Evolutionary conservation across 306 rosid species (phyloP), one percentile per base, ranked within the genome.

Genomic region (Cajanus cajan): DNA sequence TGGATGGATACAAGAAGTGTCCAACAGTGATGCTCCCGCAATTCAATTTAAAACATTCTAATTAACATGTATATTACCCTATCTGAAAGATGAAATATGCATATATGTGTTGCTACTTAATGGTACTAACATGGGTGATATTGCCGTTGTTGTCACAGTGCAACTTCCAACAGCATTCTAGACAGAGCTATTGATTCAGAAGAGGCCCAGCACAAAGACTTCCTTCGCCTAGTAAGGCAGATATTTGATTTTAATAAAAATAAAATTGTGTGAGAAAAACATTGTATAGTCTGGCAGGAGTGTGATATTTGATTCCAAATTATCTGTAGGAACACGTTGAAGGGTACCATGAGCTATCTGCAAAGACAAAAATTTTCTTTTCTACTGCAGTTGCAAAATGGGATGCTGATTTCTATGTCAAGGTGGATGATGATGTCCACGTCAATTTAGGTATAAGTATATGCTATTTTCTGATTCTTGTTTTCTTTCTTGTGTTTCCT

Each of bases 171-270:
- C 84, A 95, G 99, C 86, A 95, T 95, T 80, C 87, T 95, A 75
- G 99, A 95, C 84, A 91, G 98, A 73, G 99, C 99, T 65, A 95
- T 95, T 82, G 99, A 95, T 83, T 91, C 96, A 39, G 99, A 95
- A 88, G 98, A 95, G 55, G 79, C 90, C 8, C 93, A 85, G 76
- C 99, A 95, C 70, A 86, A 90, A 19, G 89, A 85, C 74, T 85
- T 85, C 80, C 89, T 85, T 71, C 89, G 86, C 40, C 78, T 86
- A 77, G 89, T 86, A 83, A 80, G 83, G 68, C 31, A 71, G 45
- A 93, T 50, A 2, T 7, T 85, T 51, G 71, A 3, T 28, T 28
- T 61, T 81, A 52, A 59, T 61, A 15, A 22, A 22, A 55, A 13
- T 15, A 41, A 15, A 48, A 37, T 25, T 11, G 62, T 41, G 19